phyloP scores from a whole-genome alignment of 225 moss, liverwort and hornwort genomes.

The Marchantia polymorpha region DNA sequence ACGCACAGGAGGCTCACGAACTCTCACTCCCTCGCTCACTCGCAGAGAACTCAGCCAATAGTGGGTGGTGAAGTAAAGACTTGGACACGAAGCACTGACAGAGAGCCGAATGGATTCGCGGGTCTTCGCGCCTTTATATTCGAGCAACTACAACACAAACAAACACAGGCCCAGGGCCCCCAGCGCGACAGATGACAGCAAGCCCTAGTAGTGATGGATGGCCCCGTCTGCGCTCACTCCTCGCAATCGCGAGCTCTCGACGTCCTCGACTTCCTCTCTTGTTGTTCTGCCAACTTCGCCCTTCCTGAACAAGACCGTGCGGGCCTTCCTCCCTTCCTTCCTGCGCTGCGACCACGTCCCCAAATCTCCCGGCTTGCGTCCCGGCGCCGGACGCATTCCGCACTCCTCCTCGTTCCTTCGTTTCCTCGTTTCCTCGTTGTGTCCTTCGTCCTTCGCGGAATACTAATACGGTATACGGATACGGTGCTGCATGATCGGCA shows the following conservation, averaged over 20 bases:
- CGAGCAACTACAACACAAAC: not conserved
- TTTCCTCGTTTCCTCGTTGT: too few relatives aligned
- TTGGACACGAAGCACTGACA: not conserved
- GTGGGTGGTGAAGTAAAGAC: not conserved
- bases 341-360: not conserved
- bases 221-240: not conserved
- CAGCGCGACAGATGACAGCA: not conserved
- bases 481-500: too few relatives aligned
- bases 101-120: not conserved
- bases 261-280: not conserved
- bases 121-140: not conserved
- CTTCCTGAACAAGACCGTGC: not conserved
- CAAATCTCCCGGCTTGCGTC: not conserved
- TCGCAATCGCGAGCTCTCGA: not conserved
- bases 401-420: too few relatives aligned
- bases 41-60: not conserved
- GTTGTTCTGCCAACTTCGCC: not conserved
- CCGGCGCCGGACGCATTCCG: not conserved
- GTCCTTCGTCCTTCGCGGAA: too few relatives aligned
- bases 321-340: not conserved
- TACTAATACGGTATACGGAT: too few relatives aligned
- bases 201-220: slow-evolving; percentile 12
- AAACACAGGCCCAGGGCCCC: not conserved
- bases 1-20: not conserved
- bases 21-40: not conserved